Percentiles rank a stretch among this genome's conserved stretches.
phyloP scores from a whole-genome alignment of 805 yeast species.

The Teunomyces gatunensis region DNA sequence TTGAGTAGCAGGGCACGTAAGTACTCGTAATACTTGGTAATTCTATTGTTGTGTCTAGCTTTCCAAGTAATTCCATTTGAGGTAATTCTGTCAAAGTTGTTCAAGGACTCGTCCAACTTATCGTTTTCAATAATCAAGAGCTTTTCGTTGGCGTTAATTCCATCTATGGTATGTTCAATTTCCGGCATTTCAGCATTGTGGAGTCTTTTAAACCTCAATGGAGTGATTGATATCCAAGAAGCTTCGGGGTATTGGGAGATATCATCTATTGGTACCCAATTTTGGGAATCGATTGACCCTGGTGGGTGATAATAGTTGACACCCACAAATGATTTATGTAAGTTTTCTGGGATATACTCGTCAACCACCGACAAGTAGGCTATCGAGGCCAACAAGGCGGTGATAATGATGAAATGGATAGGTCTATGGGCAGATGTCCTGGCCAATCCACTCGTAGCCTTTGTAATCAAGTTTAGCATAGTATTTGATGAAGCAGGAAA shows the following conservation, averaged over 20 bases:
- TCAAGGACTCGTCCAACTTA: conserved; percentile 21
- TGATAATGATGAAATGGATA: conserved; percentile 74
- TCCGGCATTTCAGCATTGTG: conserved; percentile 42
- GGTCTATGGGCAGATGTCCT: conserved; percentile 74
- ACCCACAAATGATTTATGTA: conserved; percentile 25
- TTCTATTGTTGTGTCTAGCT: conserved; percentile 53
- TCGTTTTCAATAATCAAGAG: conserved; percentile 37
- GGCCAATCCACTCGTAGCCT: conserved; percentile 43
- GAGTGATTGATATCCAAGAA: conserved; percentile 49
- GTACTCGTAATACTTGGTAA: conserved; percentile 57
- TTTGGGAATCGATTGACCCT: conserved; percentile 28
- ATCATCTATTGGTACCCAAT: conserved; percentile 53
- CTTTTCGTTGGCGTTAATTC: conserved; percentile 42
- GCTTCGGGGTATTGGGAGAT: conserved; percentile 38
- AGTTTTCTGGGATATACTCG: conserved; percentile 52
- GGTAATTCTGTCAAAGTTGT: conserved; percentile 22
- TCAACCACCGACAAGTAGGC: conserved; percentile 76
- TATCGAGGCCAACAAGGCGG: conserved; percentile 72
- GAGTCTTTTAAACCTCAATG: conserved; percentile 54
- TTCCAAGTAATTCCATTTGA: conserved; percentile 57
- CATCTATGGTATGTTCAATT: conserved; percentile 36
- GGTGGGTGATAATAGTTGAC: conserved; percentile 37
- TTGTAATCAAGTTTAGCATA: conserved; percentile 31
- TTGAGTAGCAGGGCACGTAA: conserved; percentile 38
- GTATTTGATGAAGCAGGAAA: not conserved